Evolutionary conservation across 2,329 filamentous ascomycete genomes (phyloP).

Genomic region (Cladosporium austrohemisphaericum): DNA sequence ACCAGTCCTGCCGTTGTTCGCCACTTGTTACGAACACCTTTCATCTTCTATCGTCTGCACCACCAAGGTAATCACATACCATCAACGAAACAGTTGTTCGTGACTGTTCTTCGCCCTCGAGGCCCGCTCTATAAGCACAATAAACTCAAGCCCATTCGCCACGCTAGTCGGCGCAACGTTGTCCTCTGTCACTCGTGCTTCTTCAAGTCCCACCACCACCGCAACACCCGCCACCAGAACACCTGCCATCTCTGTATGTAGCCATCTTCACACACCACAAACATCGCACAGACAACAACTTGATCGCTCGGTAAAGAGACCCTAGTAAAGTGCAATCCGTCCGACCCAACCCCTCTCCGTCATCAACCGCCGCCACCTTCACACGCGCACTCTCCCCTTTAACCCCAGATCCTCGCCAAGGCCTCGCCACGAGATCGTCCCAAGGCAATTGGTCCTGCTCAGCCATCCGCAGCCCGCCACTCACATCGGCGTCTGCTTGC

Average conservation of each 20-base stretch:
- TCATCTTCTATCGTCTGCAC: neutral
- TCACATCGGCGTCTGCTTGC: conserved; percentile 2
- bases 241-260: neutral
- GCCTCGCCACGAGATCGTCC: neutral
- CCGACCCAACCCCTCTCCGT: neutral
- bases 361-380: neutral
- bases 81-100: neutral
- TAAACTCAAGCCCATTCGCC: conserved; percentile 7
- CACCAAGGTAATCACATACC: neutral
- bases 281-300: too few species aligned
- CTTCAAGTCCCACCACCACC: conserved; percentile 1
- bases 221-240: neutral
- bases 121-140: conserved; percentile 13
- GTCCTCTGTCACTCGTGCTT: conserved; percentile 9
- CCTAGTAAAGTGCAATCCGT: too few species aligned
- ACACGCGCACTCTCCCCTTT: neutral
- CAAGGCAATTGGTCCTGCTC: conserved; percentile 1
- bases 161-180: conserved; percentile 6
- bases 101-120: neutral
- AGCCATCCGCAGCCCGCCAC: neutral
- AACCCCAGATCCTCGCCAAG: conserved; percentile 10
- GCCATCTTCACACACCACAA: conserved; percentile 4
- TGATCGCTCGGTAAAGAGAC: neutral
- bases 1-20: too few species aligned
- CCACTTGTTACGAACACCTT: too few species aligned